A percentile compares a stretch with the other conserved stretches of the same genome.
Evolutionary conservation across 106 monocot genomes (phyloP).

Genomic region (Narthecium ossifragum): DNA sequence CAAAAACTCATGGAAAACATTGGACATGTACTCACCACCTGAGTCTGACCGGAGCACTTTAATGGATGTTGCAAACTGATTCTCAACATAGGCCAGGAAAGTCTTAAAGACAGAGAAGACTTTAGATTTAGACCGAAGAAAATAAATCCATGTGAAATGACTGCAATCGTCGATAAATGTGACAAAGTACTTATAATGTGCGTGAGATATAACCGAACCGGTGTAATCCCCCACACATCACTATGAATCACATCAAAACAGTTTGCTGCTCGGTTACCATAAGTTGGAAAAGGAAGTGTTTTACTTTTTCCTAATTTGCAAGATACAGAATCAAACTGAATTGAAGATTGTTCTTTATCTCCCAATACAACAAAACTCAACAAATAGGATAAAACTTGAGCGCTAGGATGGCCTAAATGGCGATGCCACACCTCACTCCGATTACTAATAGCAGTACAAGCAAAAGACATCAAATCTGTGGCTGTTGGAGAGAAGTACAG

Average conservation of each 20-base stretch:
- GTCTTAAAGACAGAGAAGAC: not conserved
- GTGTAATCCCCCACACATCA: too few species aligned
- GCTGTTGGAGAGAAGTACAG: not conserved
- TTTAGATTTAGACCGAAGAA: conserved; percentile 1
- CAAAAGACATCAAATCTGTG: not conserved
- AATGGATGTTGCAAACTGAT: conserved; percentile 1
- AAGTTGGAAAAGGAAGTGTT: too few species aligned
- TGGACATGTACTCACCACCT: too few species aligned
- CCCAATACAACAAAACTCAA: not conserved
- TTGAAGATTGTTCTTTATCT: not conserved
- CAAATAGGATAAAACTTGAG: not conserved
- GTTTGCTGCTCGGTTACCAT: too few species aligned
- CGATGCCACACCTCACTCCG: not conserved
- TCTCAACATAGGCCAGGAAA: conserved; percentile 1
- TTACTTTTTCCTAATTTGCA: conserved; percentile 5
- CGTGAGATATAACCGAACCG: too few species aligned
- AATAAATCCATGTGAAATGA: conserved; percentile 17
- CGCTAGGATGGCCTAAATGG: not conserved
- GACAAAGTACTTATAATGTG: too few species aligned
- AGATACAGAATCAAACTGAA: not conserved
- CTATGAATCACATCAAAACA: too few species aligned
- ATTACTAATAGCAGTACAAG: not conserved
- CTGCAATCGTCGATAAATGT: conserved; percentile 14
- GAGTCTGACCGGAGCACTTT: conserved; percentile 2
- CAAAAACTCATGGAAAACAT: conserved; percentile 9